Evolutionary conservation across 257 asterid species (phyloP).

Genomic region (Plantago major): DNA sequence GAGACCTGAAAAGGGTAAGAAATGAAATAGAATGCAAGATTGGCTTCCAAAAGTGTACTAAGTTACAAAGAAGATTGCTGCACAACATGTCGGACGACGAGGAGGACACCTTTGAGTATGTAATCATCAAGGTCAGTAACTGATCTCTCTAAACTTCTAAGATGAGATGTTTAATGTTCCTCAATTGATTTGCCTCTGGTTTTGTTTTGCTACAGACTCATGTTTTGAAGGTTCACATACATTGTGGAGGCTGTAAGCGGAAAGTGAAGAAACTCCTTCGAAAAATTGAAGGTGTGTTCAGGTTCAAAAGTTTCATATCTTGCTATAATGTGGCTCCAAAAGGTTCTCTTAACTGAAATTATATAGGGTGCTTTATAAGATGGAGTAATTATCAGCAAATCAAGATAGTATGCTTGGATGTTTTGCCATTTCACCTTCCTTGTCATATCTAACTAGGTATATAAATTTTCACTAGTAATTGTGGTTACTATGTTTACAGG

Average conservation of each 20-base stretch:
- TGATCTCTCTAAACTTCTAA: not conserved
- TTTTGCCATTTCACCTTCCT: not conserved
- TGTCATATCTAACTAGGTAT: not conserved
- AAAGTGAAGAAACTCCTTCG: slow-evolving; percentile 60
- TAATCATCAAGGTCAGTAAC: not conserved
- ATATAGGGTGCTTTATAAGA: not conserved
- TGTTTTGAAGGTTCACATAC: slow-evolving; percentile 62
- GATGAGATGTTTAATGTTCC: not conserved
- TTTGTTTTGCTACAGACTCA: slow-evolving; percentile 35
- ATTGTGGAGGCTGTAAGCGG: slow-evolving; percentile 62
- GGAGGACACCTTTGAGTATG: slow-evolving; percentile 7
- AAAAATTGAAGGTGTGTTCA: slow-evolving; percentile 41
- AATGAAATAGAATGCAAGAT: not conserved
- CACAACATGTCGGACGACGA: not conserved
- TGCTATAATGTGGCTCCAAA: not conserved
- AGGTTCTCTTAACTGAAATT: too few relatives aligned
- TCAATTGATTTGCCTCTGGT: not conserved
- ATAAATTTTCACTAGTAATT: not conserved
- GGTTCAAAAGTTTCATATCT: not conserved
- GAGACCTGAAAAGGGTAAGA: not conserved
- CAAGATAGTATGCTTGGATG: not conserved
- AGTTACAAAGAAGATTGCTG: not conserved
- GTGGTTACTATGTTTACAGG: slow-evolving; percentile 27
- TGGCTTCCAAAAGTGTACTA: not conserved
- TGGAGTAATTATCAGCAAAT: not conserved